These are phyloP conservation scores for Brassica balearica DNA, from an alignment of 441 rosid genomes.

Conservation along the genomic window DNA sequence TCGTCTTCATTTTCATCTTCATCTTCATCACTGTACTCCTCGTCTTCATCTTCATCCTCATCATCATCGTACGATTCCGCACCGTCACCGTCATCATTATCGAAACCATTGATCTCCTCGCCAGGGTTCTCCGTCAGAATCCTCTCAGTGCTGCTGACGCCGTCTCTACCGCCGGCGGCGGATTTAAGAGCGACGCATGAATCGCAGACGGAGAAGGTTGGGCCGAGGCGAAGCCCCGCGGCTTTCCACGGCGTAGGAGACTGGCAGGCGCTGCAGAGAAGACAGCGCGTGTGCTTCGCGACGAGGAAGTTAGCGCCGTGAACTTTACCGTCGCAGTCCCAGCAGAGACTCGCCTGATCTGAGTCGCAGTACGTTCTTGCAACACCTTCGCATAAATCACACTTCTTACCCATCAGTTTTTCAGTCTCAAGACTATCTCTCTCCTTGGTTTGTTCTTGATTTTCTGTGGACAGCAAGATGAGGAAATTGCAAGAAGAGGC, in stretches of 20 bases:
- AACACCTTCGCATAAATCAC: conserved; percentile 70
- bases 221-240: conserved; percentile 65
- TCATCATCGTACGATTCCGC: conserved; percentile 46
- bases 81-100: conserved; percentile 24
- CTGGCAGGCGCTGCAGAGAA: conserved; percentile 74
- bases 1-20: conserved; percentile 21
- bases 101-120: conserved; percentile 6
- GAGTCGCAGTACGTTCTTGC: conserved; percentile 81
- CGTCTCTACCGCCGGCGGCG: background rate
- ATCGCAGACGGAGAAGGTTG: conserved; percentile 65
- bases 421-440: background rate
- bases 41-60: conserved; percentile 48
- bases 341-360: conserved; percentile 84
- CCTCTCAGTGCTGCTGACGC: background rate
- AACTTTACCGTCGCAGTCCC: conserved; percentile 81
- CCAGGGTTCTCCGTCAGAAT: background rate
- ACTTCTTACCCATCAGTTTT: conserved; percentile 53
- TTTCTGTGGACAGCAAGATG: conserved; percentile 15
- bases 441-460: background rate
- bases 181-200: conserved; percentile 49
- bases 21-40: conserved; percentile 25
- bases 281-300: conserved; percentile 70
- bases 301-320: conserved; percentile 96
- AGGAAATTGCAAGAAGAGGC: conserved; percentile 25
- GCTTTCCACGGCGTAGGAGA: conserved; percentile 80